phyloP scores from a whole-genome alignment of 2,329 filamentous ascomycete genomes.

The Magnaporthiopsis incrustans region DNA sequence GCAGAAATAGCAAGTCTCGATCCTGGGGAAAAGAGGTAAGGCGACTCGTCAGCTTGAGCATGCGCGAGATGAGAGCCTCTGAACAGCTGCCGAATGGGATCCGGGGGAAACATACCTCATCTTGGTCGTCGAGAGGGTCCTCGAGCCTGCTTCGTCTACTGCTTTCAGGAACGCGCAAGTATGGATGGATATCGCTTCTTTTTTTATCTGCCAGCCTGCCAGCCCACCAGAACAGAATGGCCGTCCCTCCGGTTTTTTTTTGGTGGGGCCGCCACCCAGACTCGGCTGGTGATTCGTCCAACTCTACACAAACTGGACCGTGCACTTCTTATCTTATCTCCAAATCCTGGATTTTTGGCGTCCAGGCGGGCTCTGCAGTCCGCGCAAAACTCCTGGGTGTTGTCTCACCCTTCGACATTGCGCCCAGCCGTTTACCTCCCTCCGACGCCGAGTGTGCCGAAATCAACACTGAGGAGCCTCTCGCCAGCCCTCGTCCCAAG shows the following conservation, averaged over 20 bases:
- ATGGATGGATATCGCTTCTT: slow-evolving; percentile 4
- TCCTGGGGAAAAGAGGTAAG: slow-evolving; percentile 23
- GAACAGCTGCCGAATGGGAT: neutral
- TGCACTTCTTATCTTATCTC: neutral
- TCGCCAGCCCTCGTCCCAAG: neutral
- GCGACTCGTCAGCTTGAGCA: neutral
- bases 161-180: neutral
- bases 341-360: neutral
- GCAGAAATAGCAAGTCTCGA: slow-evolving; percentile 66
- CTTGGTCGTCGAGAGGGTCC: slow-evolving; percentile 11
- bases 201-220: slow-evolving; percentile 3
- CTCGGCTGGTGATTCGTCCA: neutral
- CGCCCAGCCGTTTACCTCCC: neutral
- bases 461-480: neutral
- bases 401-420: neutral
- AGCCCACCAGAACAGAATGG: neutral
- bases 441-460: neutral
- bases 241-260: slow-evolving; percentile 9
- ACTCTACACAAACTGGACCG: neutral
- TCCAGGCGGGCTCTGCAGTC: too few relatives aligned
- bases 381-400: neutral
- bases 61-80: neutral
- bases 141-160: slow-evolving; percentile 17
- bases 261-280: slow-evolving; percentile 11
- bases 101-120: slow-evolving; percentile 11